phyloP scores from a whole-genome alignment of 176 grass and related monocot species.

The Zea luxurians region DNA sequence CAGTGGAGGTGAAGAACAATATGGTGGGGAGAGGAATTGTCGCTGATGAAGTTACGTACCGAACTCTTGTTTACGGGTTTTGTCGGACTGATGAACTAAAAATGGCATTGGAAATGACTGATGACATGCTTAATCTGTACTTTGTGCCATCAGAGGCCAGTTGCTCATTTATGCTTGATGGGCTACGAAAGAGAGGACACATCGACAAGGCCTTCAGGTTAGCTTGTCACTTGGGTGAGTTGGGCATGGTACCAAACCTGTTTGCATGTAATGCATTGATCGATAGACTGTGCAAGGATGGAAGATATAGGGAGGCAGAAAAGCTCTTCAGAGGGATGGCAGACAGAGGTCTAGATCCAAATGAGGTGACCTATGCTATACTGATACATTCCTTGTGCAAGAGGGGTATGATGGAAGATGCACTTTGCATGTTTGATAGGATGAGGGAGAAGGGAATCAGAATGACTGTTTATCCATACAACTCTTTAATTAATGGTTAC shows the following conservation, averaged over 20 bases:
- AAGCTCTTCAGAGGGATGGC: conserved; percentile 65
- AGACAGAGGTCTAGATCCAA: conserved; percentile 49
- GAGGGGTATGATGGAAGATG: conserved; percentile 62
- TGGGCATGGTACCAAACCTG: conserved; percentile 61
- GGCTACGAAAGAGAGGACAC: conserved; percentile 45
- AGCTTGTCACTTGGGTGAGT: conserved; percentile 50
- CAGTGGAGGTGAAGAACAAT: conserved; percentile 48
- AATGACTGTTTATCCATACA: conserved; percentile 75
- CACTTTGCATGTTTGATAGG: conserved; percentile 57
- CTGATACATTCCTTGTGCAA: conserved; percentile 77
- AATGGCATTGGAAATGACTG: conserved; percentile 46
- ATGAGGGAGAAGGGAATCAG: conserved; percentile 54
- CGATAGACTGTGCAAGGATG: conserved; percentile 62
- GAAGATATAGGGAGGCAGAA: conserved; percentile 66
- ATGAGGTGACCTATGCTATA: conserved; percentile 86
- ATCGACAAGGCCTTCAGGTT: conserved; percentile 61
- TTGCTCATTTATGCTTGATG: conserved; percentile 58
- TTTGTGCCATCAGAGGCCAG: conserved; percentile 60
- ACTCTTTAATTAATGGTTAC: conserved; percentile 75
- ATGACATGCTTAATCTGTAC: conserved; percentile 47
- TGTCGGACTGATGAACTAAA: conserved; percentile 51
- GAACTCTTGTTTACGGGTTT: conserved; percentile 61
- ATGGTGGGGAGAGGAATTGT: conserved; percentile 44
- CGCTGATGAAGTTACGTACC: conserved; percentile 66
- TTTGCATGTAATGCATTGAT: conserved; percentile 78